These are phyloP conservation scores for Crithidia acanthocephali DNA, from an alignment of 208 protist species.

Conservation along the genomic window DNA sequence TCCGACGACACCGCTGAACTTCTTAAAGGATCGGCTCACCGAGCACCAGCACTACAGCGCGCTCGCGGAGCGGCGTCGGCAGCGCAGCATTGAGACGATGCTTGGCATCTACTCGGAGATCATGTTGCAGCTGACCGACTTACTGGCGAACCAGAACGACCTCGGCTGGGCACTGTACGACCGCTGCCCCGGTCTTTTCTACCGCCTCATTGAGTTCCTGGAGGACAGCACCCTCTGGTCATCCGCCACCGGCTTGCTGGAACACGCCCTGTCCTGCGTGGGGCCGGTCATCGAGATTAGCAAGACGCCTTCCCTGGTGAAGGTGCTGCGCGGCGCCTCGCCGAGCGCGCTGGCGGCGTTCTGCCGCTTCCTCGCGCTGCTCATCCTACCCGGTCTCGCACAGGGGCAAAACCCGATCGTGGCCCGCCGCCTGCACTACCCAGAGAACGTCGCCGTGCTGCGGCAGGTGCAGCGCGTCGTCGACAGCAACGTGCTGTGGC, in stretches of 20 bases:
- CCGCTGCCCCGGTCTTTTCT: conserved; percentile 75
- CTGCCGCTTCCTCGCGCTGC: conserved; percentile 73
- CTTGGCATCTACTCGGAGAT: conserved; percentile 37
- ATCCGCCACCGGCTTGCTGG: conserved; percentile 47
- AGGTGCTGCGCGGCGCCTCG: conserved; percentile 47
- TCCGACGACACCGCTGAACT: conserved; percentile 35
- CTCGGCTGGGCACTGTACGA: conserved; percentile 84
- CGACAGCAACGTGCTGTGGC: conserved; percentile 85
- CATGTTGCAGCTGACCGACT: conserved; percentile 63
- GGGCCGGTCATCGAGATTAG: conserved; percentile 83
- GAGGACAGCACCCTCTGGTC: conserved; percentile 41
- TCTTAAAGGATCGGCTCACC: conserved; percentile 14
- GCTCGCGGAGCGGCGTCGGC: conserved; percentile 8
- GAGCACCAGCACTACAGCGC: conserved; percentile 15
- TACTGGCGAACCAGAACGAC: conserved; percentile 69
- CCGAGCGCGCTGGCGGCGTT: conserved; percentile 50
- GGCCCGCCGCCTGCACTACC: conserved; percentile 51
- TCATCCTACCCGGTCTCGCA: conserved; percentile 64
- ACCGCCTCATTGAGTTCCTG: conserved; percentile 74
- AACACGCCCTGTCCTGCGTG: conserved; percentile 73
- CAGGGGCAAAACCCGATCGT: conserved; percentile 47
- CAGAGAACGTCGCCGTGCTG: conserved; percentile 57
- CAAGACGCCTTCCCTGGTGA: conserved; percentile 50
- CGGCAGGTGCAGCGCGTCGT: conserved; percentile 76
- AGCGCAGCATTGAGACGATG: conserved; percentile 21